These are phyloP conservation scores for Pichia sporocuriosa DNA, from an alignment of 805 yeast species.

Conservation along the genomic window DNA sequence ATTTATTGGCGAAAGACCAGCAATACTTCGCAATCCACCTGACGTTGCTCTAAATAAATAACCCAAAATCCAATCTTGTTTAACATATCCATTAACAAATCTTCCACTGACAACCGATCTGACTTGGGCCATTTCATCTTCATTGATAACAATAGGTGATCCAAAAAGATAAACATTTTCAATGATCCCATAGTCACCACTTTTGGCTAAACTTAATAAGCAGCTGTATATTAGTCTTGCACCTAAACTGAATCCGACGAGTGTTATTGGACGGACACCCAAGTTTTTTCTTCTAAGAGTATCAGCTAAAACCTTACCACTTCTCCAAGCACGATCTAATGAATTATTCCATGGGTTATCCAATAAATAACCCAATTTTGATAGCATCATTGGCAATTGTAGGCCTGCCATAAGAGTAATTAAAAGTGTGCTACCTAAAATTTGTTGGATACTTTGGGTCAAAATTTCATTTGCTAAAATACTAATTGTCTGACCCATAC, in stretches of 20 bases:
- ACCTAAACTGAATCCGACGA: constrained; percentile 91
- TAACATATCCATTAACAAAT: constrained; percentile 84
- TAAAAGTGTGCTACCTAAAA: constrained; percentile 83
- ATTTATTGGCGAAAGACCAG: constrained; percentile 78
- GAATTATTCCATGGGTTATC: constrained; percentile 99
- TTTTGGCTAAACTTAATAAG: constrained; percentile 72
- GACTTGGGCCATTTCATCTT: constrained; percentile 70
- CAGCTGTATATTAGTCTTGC: constrained; percentile 90
- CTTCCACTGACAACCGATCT: constrained; percentile 84
- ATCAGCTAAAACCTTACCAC: constrained; percentile 87
- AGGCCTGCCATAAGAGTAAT: constrained; percentile 89
- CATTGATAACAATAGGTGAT: constrained; percentile 73
- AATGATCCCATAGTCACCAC: constrained; percentile 80
- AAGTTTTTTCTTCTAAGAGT: constrained; percentile 79
- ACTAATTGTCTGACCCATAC: constrained; percentile 93
- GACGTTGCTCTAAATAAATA: constrained; percentile 92
- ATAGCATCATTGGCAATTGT: constrained; percentile 85
- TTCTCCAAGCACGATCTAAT: constrained; percentile 93
- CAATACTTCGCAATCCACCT: constrained; percentile 88
- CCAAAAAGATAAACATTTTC: constrained; percentile 89
- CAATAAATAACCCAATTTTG: constrained; percentile 79
- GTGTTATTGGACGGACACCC: constrained; percentile 86
- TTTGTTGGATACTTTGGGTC: constrained; percentile 90
- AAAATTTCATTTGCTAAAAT: constrained; percentile 92
- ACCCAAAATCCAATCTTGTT: constrained; percentile 93